Base-by-base conservation (phyloP, 345 rosid species). In the Eucalyptus pumila region DNA sequence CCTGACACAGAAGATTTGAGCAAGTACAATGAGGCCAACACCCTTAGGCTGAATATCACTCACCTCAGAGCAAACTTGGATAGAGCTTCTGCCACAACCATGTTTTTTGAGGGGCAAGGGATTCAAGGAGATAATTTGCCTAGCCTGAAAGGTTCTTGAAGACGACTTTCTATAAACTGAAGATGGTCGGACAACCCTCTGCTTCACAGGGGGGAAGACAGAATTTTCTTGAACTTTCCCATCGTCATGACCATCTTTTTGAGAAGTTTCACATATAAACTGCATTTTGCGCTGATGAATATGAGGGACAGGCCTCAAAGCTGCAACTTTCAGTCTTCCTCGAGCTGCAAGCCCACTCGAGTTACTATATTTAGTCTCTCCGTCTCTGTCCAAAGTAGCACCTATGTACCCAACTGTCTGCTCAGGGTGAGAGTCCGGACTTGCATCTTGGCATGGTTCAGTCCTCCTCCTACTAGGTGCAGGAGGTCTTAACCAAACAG, bases 291-390 rank as follows among this genome's bases (percentile, higher is more conserved):
- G 93, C 21, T 88, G 92, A 72, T 60, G 91, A 45, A 92, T 90
- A 67, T 90, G 95, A 50, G 95, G 95, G 50, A 94, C 90, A 52
- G 95, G 95, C 91, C 94, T 92, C 95, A 94, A 88, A 26, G 95
- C 94, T 86, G 95, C 95, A 42, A 90, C 88, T 69, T 91, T 90
- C 72, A 94, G 56, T 87, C 92, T 93, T 32, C 83, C 89, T 88
- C 87, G 91, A 80, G 89, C 27, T 21, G 56, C 69, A 54, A 37
- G 32, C 49, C 87, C 87, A 48, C 42, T 40, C 30, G 48, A 85
- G 34, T 47, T 56, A 85, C 50, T n/a, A 23, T 54, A 40, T 56
- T 19, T 56, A 52, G 47, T 23, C 37, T 51, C 47, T 40, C 30
- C 30, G 1, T 76, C 27, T 40, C 42, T 76, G 85, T 40, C 85